Evolutionary conservation across 305 asterid species (phyloP), one percentile per base, ranked within the genome.

Genomic region (Lippia alba): DNA sequence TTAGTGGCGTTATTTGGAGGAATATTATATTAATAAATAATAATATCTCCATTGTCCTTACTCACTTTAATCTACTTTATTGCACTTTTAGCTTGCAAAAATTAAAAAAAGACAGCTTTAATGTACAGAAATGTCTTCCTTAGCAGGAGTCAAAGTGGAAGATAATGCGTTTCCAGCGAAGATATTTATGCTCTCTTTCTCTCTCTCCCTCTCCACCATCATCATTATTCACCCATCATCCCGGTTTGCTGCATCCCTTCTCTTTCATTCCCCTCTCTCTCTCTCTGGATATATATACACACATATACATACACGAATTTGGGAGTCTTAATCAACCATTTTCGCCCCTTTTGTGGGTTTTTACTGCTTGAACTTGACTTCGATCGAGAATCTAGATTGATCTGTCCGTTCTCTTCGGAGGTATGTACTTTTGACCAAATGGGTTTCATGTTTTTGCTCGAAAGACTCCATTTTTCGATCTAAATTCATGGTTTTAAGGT

Each of bases 101-200:
- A 12, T 46, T 12, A 50, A 60, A 32, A 11, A 76, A 71, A 61
- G 66, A 71, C 67, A 71, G 67, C 67, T 57, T 70, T 51, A 14
- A 36, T 61, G 68, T 24, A 46, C 45, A 57, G 55, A 76, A 67
- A 46, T 67, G 68, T 50, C 56, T 61, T 67, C 67, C 61, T 73
- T 30, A 59, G 71, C 70, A 68, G 56, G 68, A 72, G 81, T 79
- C 83, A 69, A 76, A 57, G 76, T 74, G 39, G 74, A 69, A 69
- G 70, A 55, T 76, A 80, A 65, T 73, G 81, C 81, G 74, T 76
- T 80, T 76, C 81, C 81, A 80, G 77, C 84, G 70, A 75, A 65
- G 70, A 70, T 76, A 65, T 76, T 64, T 45, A 67, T 57, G 34
- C 50, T 19, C 66, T 67, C 2, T 3, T 30, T n/a, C 50, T 19